These are phyloP conservation scores for Carallia pectinifolia DNA, from an alignment of 345 rosid genomes.

Conservation along the genomic window DNA sequence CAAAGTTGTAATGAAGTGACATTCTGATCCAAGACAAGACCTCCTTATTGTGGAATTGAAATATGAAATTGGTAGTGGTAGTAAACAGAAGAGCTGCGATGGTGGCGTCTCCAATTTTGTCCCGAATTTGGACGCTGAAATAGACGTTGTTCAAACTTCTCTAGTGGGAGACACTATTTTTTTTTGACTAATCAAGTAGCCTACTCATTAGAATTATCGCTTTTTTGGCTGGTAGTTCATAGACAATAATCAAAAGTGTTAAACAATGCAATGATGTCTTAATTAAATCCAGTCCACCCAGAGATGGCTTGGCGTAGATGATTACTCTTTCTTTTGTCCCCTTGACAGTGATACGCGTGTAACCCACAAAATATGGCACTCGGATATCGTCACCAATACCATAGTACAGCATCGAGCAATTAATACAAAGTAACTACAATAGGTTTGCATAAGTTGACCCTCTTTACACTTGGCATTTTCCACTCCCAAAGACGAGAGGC, in stretches of 20 bases:
- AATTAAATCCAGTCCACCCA: background rate
- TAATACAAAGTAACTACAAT: too few species aligned
- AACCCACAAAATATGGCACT: too few species aligned
- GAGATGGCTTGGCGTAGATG: constrained; percentile 1
- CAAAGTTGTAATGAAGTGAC: constrained; percentile 9
- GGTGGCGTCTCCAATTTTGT: background rate
- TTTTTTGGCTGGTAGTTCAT: background rate
- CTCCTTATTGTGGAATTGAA: too few species aligned
- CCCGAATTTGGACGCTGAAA: background rate
- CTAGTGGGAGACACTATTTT: constrained; percentile 11
- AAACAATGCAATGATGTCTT: background rate
- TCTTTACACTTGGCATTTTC: too few species aligned
- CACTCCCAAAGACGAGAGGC: too few species aligned
- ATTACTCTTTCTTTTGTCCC: background rate
- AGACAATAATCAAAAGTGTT: background rate
- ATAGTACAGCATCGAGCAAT: too few species aligned
- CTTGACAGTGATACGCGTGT: background rate
- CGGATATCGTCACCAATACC: too few species aligned
- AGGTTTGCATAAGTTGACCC: too few species aligned
- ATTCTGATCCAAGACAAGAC: background rate
- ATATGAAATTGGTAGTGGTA: too few species aligned
- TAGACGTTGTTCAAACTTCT: background rate
- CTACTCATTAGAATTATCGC: constrained; percentile 12
- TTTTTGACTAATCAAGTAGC: constrained; percentile 4
- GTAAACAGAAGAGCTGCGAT: background rate